These are phyloP conservation scores for Sporormia fimetaria DNA, from an alignment of 495 filamentous ascomycete species.

Conservation along the genomic window DNA sequence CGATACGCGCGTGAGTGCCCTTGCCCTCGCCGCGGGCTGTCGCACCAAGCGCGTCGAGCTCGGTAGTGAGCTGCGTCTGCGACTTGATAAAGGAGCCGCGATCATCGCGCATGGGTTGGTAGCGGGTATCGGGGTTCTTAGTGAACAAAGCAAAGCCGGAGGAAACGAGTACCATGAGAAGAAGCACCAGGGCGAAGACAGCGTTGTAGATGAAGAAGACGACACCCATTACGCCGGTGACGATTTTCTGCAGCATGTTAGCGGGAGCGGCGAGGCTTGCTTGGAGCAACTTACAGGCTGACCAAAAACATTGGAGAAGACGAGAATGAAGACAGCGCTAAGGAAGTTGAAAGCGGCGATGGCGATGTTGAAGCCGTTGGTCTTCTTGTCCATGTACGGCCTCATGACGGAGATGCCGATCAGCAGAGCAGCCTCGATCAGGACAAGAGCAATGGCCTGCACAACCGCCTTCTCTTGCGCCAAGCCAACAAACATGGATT, in stretches of 20 bases:
- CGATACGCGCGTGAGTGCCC: slow-evolving; percentile 59
- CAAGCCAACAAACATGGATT: slow-evolving; percentile 85
- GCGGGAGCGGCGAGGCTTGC: neutral
- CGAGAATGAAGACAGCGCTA: slow-evolving; percentile 80
- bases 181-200: slow-evolving; percentile 69
- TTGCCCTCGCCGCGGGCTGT: slow-evolving; percentile 82
- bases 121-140: slow-evolving; percentile 92
- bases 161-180: slow-evolving; percentile 78
- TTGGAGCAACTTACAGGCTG: slow-evolving; percentile 54
- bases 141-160: slow-evolving; percentile 72
- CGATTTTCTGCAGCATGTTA: slow-evolving; percentile 44
- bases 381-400: slow-evolving; percentile 99
- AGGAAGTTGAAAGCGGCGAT: slow-evolving; percentile 85
- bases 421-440: slow-evolving; percentile 75
- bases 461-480: slow-evolving; percentile 60
- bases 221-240: slow-evolving; percentile 87
- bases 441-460: slow-evolving; percentile 73
- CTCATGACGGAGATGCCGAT: slow-evolving; percentile 69
- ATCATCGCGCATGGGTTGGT: slow-evolving; percentile 95
- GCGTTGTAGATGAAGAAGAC: slow-evolving; percentile 91
- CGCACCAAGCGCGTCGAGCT: slow-evolving; percentile 84
- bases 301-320: slow-evolving; percentile 92
- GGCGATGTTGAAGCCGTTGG: slow-evolving; percentile 91
- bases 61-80: slow-evolving; percentile 74
- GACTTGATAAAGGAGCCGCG: slow-evolving; percentile 98